Conservation (phyloP, 495 filamentous ascomycete species). For the Glarea lozoyensis region DNA sequence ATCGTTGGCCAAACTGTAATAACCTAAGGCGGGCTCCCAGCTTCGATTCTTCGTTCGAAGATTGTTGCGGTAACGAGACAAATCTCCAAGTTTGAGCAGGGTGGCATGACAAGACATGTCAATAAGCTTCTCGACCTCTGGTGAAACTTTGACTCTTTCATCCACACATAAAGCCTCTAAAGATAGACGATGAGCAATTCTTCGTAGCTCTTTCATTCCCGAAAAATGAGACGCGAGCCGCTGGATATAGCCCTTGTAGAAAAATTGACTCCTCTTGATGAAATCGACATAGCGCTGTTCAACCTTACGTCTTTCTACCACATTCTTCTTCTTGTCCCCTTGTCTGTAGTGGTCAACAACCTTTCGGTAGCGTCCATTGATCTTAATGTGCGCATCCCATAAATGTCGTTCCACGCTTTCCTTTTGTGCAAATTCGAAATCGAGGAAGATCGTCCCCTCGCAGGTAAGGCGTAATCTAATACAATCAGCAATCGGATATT, state of each 20-base stretch:
- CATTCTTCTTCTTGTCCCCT: slow-evolving; percentile 44
- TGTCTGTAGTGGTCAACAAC: slow-evolving; percentile 32
- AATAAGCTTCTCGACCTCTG: slow-evolving; percentile 44
- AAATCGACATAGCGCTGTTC: slow-evolving; percentile 73
- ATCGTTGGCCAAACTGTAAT: slow-evolving; percentile 73
- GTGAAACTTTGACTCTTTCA: slow-evolving; percentile 32
- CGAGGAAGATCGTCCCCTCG: slow-evolving; percentile 60
- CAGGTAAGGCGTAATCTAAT: slow-evolving; percentile 33
- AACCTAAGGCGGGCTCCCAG: slow-evolving; percentile 74
- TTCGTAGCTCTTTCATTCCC: slow-evolving; percentile 62
- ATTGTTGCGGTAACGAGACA: slow-evolving; percentile 82
- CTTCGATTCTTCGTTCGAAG: slow-evolving; percentile 57
- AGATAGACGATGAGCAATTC: slow-evolving; percentile 59
- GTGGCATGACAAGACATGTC: slow-evolving; percentile 73
- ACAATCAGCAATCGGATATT: slow-evolving; percentile 3
- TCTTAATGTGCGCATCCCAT: slow-evolving; percentile 69
- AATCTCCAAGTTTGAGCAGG: slow-evolving; percentile 79
- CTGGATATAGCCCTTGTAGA: slow-evolving; percentile 81
- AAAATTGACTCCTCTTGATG: slow-evolving; percentile 75
- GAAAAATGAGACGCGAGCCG: slow-evolving; percentile 62
- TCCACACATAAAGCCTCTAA: slow-evolving; percentile 34
- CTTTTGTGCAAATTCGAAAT: slow-evolving; percentile 59
- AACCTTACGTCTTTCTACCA: slow-evolving; percentile 63
- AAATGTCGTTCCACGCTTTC: slow-evolving; percentile 58
- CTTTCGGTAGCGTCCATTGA: slow-evolving; percentile 71